Conservation (phyloP, 2,329 filamentous ascomycete species). For the Raffaelea arxii region DNA sequence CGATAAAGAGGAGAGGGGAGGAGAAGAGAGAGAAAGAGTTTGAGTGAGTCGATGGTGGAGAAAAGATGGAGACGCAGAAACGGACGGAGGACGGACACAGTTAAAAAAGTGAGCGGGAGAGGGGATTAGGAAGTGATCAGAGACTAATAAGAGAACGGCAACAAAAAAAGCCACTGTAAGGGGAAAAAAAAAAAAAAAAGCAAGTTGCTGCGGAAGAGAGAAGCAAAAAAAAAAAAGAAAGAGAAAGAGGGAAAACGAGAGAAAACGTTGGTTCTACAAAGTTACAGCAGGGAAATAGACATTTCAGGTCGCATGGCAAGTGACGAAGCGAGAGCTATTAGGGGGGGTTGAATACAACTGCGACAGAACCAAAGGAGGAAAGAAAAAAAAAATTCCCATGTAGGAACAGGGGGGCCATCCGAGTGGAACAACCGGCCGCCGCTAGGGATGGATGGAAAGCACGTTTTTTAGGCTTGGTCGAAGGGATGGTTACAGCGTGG, state of each 20-base stretch:
- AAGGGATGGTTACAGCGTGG: background rate
- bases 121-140: no score
- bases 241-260: background rate
- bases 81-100: background rate
- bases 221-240: background rate
- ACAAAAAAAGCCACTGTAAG: background rate
- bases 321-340: background rate
- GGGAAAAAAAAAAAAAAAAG: background rate
- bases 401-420: background rate
- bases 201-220: background rate
- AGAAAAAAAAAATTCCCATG: background rate
- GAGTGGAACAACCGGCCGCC: constrained; percentile 8
- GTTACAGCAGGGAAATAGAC: background rate
- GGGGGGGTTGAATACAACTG: no score
- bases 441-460: constrained; percentile 14
- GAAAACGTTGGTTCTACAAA: background rate
- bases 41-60: background rate
- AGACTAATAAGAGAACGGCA: no score
- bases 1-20: background rate
- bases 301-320: background rate
- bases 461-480: constrained; percentile 11
- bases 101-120: background rate
- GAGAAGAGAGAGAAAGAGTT: background rate
- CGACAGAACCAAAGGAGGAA: background rate
- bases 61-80: no score